A percentile compares a stretch with the other conserved stretches of the same genome.
Evolutionary conservation across 768 basidiomycete genomes (phyloP).

Genomic region (Pleurotus sapidus): DNA sequence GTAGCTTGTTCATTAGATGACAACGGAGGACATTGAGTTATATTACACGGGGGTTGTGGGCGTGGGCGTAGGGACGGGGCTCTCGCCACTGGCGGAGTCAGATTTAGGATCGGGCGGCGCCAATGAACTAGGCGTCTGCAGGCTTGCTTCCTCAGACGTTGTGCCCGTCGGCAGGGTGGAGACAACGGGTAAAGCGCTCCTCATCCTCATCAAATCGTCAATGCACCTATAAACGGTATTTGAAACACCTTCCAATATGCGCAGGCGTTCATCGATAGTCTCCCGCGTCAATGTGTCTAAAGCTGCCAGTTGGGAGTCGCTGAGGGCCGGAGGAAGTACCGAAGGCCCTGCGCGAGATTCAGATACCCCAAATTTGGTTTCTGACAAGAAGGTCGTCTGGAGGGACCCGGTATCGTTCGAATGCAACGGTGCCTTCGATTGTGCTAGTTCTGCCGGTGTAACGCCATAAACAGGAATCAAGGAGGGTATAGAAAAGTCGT

Average conservation of each 20-base stretch:
- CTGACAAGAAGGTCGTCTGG: conserved; percentile 3
- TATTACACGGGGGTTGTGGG: too few species aligned
- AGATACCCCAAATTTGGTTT: background rate
- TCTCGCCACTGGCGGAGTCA: too few species aligned
- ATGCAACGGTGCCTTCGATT: background rate
- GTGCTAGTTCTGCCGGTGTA: background rate
- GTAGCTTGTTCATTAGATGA: too few species aligned
- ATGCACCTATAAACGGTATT: conserved; percentile 69
- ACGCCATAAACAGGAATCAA: background rate
- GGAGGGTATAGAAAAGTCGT: background rate
- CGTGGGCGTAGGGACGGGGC: too few species aligned
- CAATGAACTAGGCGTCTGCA: too few species aligned
- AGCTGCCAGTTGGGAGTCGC: conserved; percentile 59
- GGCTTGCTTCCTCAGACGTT: too few species aligned
- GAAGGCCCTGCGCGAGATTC: conserved; percentile 11
- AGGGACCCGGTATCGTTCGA: conserved; percentile 2
- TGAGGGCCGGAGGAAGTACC: conserved; percentile 45
- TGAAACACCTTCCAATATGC: conserved; percentile 77
- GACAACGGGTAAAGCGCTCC: conserved; percentile 57
- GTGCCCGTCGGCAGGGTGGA: conserved; percentile 26
- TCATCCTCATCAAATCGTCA: conserved; percentile 73
- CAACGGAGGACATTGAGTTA: too few species aligned
- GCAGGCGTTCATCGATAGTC: conserved; percentile 81
- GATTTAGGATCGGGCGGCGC: too few species aligned
- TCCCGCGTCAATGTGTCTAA: conserved; percentile 72